These are phyloP conservation scores for Coemansia sp. DNA, from an alignment of 371 early-diverging fungal species.

Conservation along the genomic window DNA sequence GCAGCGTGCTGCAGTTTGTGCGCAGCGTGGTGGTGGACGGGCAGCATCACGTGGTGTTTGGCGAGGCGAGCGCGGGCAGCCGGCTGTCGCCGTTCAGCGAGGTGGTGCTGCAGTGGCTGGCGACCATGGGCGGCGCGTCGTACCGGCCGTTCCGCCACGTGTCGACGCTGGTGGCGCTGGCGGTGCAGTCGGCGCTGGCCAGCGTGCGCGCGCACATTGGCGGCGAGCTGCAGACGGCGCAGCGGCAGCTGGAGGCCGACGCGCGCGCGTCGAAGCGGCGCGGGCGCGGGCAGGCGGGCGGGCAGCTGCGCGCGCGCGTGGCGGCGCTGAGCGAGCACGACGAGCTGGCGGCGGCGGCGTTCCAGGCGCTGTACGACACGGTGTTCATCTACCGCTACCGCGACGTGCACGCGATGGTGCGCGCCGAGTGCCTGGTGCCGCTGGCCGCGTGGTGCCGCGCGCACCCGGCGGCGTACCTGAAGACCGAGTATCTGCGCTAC, in stretches of 20 bases:
- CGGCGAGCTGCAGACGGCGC: constrained; percentile 61
- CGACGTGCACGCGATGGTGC: constrained; percentile 84
- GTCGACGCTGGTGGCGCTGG: constrained; percentile 70
- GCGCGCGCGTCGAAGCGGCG: constrained; percentile 43
- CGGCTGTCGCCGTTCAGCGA: constrained; percentile 54
- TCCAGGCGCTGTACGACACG: constrained; percentile 67
- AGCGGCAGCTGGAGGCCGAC: constrained; percentile 64
- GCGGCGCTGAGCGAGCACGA: constrained; percentile 50
- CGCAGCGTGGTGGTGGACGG: constrained; percentile 60
- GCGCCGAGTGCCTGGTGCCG: constrained; percentile 79
- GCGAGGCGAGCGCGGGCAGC: constrained; percentile 46
- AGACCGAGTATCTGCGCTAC: constrained; percentile 73
- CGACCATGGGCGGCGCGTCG: constrained; percentile 62
- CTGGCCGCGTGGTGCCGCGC: constrained; percentile 75
- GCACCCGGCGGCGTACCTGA: constrained; percentile 70
- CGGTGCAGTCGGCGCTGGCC: constrained; percentile 63
- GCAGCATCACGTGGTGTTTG: constrained; percentile 63
- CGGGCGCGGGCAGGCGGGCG: constrained; percentile 19
- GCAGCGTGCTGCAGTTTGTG: constrained; percentile 62
- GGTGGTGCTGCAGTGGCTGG: constrained; percentile 58
- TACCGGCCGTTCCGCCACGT: constrained; percentile 92
- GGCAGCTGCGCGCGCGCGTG: constrained; percentile 53
- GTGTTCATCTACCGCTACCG: constrained; percentile 86
- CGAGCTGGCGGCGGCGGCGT: constrained; percentile 51
- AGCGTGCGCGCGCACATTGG: constrained; percentile 59